A percentile compares a stretch with the other conserved stretches of the same genome.
These are phyloP conservation scores for Phytophthora hybrid DNA, from an alignment of 352 stramenopile species.

Conservation along the genomic window DNA sequence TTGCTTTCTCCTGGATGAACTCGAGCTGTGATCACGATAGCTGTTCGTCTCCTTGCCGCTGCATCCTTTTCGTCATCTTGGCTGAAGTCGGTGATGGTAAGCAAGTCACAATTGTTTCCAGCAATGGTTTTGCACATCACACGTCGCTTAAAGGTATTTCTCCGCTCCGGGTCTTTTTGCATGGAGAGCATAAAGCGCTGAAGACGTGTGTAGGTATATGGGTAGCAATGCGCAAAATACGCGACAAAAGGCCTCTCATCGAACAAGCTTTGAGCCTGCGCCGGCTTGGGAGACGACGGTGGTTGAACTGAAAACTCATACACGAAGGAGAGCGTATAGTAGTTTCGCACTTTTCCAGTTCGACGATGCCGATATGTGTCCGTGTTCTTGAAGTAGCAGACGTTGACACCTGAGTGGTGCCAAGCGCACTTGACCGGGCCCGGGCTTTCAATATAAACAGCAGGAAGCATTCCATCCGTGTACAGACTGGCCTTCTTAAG, in stretches of 20 bases:
- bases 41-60: conserved; percentile 43
- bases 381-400: conserved; percentile 88
- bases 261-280: neutral
- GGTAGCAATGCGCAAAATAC: conserved; percentile 88
- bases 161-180: conserved; percentile 62
- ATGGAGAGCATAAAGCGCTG: conserved; percentile 63
- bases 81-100: conserved; percentile 89
- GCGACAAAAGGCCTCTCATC: conserved; percentile 43
- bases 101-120: conserved; percentile 87
- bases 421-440: conserved; percentile 54
- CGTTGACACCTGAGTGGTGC: conserved; percentile 72
- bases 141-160: conserved; percentile 57
- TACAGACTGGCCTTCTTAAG: conserved; percentile 88
- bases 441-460: conserved; percentile 59
- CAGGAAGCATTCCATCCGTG: conserved; percentile 89
- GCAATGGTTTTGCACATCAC: conserved; percentile 86
- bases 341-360: conserved; percentile 57
- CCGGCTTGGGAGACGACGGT: conserved; percentile 6
- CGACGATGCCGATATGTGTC: conserved; percentile 70
- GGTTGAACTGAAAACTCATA: conserved; percentile 56
- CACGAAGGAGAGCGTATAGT: conserved; percentile 84
- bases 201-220: conserved; percentile 86
- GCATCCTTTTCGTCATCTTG: conserved; percentile 54
- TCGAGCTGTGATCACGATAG: conserved; percentile 82
- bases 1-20: conserved; percentile 93